Evolutionary conservation across 331 rosid species (phyloP).

Genomic region (Telfairia occidentalis): DNA sequence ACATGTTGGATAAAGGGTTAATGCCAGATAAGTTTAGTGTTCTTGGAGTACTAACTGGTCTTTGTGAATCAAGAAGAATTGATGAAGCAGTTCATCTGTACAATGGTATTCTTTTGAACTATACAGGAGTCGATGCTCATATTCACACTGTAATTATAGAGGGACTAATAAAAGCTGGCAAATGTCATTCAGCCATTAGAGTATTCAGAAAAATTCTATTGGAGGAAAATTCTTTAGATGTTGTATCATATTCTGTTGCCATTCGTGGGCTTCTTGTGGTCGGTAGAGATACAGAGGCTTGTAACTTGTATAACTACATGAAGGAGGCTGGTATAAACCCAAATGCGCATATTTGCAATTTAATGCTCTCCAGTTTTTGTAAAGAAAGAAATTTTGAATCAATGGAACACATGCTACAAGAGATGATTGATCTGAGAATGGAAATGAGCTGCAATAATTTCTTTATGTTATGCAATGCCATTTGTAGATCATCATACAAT

Average conservation of each 20-base stretch:
- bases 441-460: constrained; percentile 31
- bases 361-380: constrained; percentile 33
- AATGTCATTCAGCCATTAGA: constrained; percentile 31
- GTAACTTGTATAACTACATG: constrained; percentile 33
- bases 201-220: constrained; percentile 27
- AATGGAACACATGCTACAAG: constrained; percentile 36
- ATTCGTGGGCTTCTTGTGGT: constrained; percentile 42
- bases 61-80: constrained; percentile 39
- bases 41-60: constrained; percentile 44
- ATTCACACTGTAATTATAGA: constrained; percentile 36
- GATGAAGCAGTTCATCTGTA: constrained; percentile 45
- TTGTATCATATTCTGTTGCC: constrained; percentile 33
- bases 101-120: constrained; percentile 28
- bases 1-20: constrained; percentile 41
- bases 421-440: constrained; percentile 46
- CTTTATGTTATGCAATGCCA: constrained; percentile 26
- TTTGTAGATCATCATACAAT: constrained; percentile 11
- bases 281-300: constrained; percentile 46
- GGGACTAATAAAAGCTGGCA: constrained; percentile 42
- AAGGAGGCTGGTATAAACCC: constrained; percentile 48
- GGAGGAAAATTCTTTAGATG: constrained; percentile 35
- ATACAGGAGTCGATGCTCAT: constrained; percentile 39
- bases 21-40: constrained; percentile 49
- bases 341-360: constrained; percentile 29
- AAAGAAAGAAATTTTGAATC: constrained; percentile 27